Evolutionary conservation across 768 basidiomycete species (phyloP).

Genomic region (Mycena amicta): DNA sequence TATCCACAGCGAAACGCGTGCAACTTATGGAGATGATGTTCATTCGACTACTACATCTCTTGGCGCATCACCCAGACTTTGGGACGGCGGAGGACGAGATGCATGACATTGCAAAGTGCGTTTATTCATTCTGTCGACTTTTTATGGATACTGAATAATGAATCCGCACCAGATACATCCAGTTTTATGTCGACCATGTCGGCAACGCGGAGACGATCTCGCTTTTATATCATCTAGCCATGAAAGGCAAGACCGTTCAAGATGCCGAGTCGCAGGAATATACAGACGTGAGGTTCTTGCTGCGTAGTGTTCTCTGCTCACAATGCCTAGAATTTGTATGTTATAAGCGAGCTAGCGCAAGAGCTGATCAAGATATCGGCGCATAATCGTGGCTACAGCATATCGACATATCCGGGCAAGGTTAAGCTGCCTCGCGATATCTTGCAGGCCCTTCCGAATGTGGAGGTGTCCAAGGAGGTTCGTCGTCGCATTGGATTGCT

Average conservation of each 20-base stretch:
- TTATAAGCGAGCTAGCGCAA: constrained; percentile 86
- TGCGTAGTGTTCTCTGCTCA: neutral
- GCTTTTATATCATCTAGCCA: constrained; percentile 79
- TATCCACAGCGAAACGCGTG: constrained; percentile 50
- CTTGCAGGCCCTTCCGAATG: constrained; percentile 66
- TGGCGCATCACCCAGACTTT: constrained; percentile 97
- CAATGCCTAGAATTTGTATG: constrained; percentile 79
- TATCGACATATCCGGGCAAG: constrained; percentile 81
- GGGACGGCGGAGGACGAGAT: constrained; percentile 65
- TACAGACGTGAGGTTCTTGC: constrained; percentile 58
- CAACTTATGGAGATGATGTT: constrained; percentile 82
- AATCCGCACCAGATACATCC: constrained; percentile 78
- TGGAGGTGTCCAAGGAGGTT: constrained; percentile 69
- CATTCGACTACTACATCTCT: constrained; percentile 80
- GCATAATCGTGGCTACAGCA: constrained; percentile 67
- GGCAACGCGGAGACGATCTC: constrained; percentile 81
- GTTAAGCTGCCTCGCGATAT: constrained; percentile 82
- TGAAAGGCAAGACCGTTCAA: constrained; percentile 83
- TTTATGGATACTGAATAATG: constrained; percentile 1
- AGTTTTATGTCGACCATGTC: constrained; percentile 82
- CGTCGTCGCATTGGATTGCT: neutral
- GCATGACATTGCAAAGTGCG: constrained; percentile 80
- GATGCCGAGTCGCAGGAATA: constrained; percentile 69
- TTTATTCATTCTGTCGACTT: neutral
- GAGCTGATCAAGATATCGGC: constrained; percentile 78